Evolutionary conservation across 345 rosid species (phyloP).

Genomic region (Brassica nigra): DNA sequence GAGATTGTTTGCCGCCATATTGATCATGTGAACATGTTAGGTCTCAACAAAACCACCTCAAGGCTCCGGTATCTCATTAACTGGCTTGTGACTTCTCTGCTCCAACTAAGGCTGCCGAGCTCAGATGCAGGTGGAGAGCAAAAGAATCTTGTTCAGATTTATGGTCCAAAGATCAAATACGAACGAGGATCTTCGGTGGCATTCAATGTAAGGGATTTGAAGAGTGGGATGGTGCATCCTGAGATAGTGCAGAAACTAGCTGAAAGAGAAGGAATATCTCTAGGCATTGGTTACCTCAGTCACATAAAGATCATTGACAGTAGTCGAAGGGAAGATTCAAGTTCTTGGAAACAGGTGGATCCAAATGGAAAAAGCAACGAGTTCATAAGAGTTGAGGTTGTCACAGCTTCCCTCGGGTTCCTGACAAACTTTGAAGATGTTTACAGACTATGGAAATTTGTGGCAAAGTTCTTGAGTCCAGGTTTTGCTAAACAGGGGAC

Average conservation of each 20-base stretch:
- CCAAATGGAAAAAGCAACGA: background rate
- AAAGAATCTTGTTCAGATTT: background rate
- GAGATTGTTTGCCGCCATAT: background rate
- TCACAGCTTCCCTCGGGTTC: background rate
- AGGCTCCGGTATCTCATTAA: background rate
- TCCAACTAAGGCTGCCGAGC: background rate
- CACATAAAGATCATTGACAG: background rate
- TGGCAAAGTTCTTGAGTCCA: background rate
- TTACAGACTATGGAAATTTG: background rate
- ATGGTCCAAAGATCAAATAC: background rate
- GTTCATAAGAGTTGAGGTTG: background rate
- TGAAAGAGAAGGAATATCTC: background rate
- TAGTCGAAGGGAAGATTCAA: background rate
- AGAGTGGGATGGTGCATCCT: background rate
- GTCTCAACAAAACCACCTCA: background rate
- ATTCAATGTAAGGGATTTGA: background rate
- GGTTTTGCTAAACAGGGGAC: background rate
- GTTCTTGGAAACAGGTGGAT: background rate
- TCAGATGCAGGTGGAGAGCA: background rate
- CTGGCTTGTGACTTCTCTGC: background rate
- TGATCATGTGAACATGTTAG: conserved; percentile 1
- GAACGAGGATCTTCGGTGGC: background rate
- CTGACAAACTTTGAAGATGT: background rate
- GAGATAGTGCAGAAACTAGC: background rate
- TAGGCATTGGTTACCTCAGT: background rate